Base-by-base conservation (phyloP, 2,329 filamentous ascomycete genomes). In the Akanthomyces muscarius region DNA sequence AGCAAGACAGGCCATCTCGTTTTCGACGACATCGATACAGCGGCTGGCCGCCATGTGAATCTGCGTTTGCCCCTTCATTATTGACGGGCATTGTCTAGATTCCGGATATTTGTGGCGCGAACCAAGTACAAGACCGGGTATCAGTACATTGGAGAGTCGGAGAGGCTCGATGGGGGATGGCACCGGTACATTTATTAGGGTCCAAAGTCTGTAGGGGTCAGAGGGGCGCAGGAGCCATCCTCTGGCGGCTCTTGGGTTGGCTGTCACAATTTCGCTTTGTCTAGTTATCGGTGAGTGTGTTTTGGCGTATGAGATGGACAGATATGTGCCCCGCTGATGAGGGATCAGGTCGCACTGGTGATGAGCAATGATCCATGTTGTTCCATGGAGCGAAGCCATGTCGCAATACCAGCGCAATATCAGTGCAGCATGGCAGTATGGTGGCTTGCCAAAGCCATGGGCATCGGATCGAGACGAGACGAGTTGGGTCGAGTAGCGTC, bases 321-420 rank as follows among this genome's bases (percentile, higher is more conserved):
- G 33, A 44, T 44, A 7, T 25, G 36, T 36, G 52, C n/a, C 55
- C 45, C 45, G 45, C 33, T 21, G 45, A 38, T 30, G 56, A 50
- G 30, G 55, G 45, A 59, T 30, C 38, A 44, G 44, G 56, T 55
- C 38, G 38, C 38, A 55, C 23, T 30, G 28, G 28, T 36, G 33
- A 36, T 23, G 53, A 21, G 23, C 53, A 45, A 30, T n/a, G 33
- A 16, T 41, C 13, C 38, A 41, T 41, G 14, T 10, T 16, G 33
- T 11, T 36, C 33, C 33, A 11, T 10, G 8, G 33, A 52, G 36
- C n/a, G n/a, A 61, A 18, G 48, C 38, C 48, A 61, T 53, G 38
- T 52, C 47, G 58, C 58, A 59, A 59, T 59, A 30, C 45, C 36
- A 16, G 56, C 36, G 33, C 44, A 28, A 30, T 50, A 28, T 50